Base-by-base conservation (phyloP, 805 yeast genomes). In the Pichia eremophila region DNA sequence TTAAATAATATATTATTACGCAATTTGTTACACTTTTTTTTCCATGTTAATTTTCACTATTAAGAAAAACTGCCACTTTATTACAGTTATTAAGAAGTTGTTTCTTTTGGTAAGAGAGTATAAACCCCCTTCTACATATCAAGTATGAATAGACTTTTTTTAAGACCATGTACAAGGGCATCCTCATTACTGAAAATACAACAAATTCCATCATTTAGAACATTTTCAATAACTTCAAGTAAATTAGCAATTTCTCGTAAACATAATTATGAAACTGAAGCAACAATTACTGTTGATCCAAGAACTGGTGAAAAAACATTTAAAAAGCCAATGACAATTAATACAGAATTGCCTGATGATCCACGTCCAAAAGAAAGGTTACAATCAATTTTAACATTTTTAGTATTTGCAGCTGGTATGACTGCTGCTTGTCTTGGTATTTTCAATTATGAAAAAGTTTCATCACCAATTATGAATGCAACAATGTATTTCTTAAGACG, bases 381-480 rank as follows among this genome's bases (percentile, higher is more conserved):
- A 22, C 45, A 45, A 28, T 15, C 46, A 12, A 36, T 43, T 19
- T 31, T 39, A 27, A 77, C 79, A 48, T 82, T 89, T 61, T 63
- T 72, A 7, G 65, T 67, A 3, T 85, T 84, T 59, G 65, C 74
- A 41, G 63, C 69, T 14, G 65, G 75, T 45, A 79, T 83, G 75
- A 74, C 74, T 25, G 65, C 72, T 5, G 67, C 83, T 2, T 66
- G 83, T 43, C 69, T 75, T 31, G 74, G 85, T 31, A 85, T 91
- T 57, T 83, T 91, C 75, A 90, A 93, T 70, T 90, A 91, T 66
- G 99, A 93, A 63, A 90, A 89, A 63, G 81, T 89, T 18, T 80
- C 85, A 41, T 86, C 96, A 14, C 97, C 98, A 1, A 77, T 91
- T 50, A 84, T 91, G 57, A 77, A 84, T 39, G 90, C 95, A 8